A percentile compares a stretch with the other conserved stretches of the same genome.
Evolutionary conservation across 176 grass and related monocot genomes (phyloP).

Genomic region (Cenchrus purpureus): DNA sequence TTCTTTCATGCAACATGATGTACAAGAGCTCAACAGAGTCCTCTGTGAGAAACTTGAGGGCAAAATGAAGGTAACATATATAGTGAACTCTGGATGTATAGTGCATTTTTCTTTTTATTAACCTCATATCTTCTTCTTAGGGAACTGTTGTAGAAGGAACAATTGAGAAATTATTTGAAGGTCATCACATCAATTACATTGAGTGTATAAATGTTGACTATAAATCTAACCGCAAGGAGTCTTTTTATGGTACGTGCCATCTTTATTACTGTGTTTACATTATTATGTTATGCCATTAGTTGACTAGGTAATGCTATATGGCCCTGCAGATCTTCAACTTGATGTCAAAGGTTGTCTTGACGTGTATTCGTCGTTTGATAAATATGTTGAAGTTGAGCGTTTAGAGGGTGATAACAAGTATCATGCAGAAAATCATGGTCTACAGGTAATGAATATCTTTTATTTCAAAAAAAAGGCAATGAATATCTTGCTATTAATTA

Average conservation of each 20-base stretch:
- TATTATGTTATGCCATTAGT: slow-evolving; percentile 26
- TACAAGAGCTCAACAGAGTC: slow-evolving; percentile 95
- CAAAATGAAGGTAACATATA: slow-evolving; percentile 84
- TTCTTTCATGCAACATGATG: slow-evolving; percentile 99
- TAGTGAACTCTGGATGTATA: slow-evolving; percentile 28
- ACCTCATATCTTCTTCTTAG: slow-evolving; percentile 51
- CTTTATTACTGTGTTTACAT: slow-evolving; percentile 43
- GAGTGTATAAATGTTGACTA: slow-evolving; percentile 96
- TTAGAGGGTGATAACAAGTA: slow-evolving; percentile 96
- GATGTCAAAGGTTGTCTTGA: slow-evolving; percentile 93
- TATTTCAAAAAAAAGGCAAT: slow-evolving; percentile 42
- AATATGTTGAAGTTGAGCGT: slow-evolving; percentile 97
- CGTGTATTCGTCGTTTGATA: slow-evolving; percentile 87
- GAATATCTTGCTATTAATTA: slow-evolving; percentile 1
- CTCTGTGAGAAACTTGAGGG: slow-evolving; percentile 94
- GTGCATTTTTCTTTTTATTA: slow-evolving; percentile 30
- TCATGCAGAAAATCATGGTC: slow-evolving; percentile 79
- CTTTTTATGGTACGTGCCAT: slow-evolving; percentile 76
- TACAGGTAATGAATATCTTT: slow-evolving; percentile 62
- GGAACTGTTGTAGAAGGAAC: slow-evolving; percentile 96
- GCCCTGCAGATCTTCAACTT: slow-evolving; percentile 79
- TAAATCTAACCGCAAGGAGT: slow-evolving; percentile 88
- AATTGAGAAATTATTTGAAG: slow-evolving; percentile 92
- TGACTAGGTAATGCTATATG: slow-evolving; percentile 33
- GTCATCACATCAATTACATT: slow-evolving; percentile 92